phyloP scores from a whole-genome alignment of 2,329 filamentous ascomycete species.

The Pseudocercospora cruenta region DNA sequence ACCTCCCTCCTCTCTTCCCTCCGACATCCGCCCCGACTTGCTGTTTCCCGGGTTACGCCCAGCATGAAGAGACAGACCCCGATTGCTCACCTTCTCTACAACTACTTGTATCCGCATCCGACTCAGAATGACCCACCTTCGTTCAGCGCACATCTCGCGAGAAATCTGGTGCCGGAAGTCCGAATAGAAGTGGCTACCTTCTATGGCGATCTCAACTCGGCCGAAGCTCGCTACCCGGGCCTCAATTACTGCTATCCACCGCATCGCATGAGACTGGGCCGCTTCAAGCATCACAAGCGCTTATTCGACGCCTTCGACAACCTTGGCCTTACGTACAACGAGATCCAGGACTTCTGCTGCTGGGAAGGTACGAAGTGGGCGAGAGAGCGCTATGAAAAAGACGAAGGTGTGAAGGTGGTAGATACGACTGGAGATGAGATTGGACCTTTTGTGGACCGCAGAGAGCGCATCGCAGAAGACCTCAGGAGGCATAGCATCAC shows the following conservation, averaged over 20 bases:
- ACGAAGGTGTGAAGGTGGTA: slow-evolving; percentile 69
- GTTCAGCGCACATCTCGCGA: slow-evolving; percentile 71
- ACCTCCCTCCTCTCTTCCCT: background rate
- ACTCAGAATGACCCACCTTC: slow-evolving; percentile 69
- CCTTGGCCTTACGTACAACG: slow-evolving; percentile 67
- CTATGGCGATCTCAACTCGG: slow-evolving; percentile 77
- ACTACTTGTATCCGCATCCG: slow-evolving; percentile 71
- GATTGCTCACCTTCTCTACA: slow-evolving; percentile 73
- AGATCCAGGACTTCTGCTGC: slow-evolving; percentile 73
- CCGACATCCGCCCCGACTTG: background rate
- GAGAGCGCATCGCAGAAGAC: slow-evolving; percentile 26
- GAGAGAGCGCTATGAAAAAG: slow-evolving; percentile 76
- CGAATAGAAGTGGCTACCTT: slow-evolving; percentile 77
- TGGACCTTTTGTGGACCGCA: slow-evolving; percentile 58
- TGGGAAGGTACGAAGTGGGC: slow-evolving; percentile 87
- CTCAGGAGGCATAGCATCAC: slow-evolving; percentile 35
- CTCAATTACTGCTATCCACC: slow-evolving; percentile 75
- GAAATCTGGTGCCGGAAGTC: slow-evolving; percentile 74
- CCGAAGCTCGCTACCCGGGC: slow-evolving; percentile 79
- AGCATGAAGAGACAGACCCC: slow-evolving; percentile 71
- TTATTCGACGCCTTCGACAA: slow-evolving; percentile 76
- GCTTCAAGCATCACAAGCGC: slow-evolving; percentile 75
- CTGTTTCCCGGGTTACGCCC: slow-evolving; percentile 13
- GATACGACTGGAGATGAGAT: slow-evolving; percentile 75
- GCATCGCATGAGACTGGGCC: slow-evolving; percentile 75